Base-by-base conservation (phyloP, 441 rosid species). In the Macaranga tanarius region DNA sequence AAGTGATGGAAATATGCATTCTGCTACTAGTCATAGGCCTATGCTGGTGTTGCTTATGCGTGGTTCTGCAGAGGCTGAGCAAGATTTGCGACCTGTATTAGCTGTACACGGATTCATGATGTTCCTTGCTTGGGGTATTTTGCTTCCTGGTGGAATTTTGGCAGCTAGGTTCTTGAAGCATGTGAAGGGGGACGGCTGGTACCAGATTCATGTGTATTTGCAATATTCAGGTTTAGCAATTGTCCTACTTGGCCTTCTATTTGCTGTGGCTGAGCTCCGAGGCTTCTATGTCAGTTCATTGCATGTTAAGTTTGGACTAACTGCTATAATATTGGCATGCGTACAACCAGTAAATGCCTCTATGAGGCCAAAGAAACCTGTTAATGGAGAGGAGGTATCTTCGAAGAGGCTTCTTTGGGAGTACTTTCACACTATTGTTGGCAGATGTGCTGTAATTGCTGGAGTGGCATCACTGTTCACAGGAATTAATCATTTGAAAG, bases 81-180 rank as follows among this genome's bases (percentile, higher is more conserved):
- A 95, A 80, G 98, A 91, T 86, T 80, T 95, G 72, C 85, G 88
- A 52, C 97, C 98, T 0, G 98, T 92, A n/a, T 81, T 92, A 65
- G 96, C 98, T 6, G 98, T 92, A 65, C 99, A 95, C 23, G 98
- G 98, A 58, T 95, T 91, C 84, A 91, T 95, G 99, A 95, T 95
- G 99, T 92, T 95, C 83, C 97, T 95, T 16, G 97, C 98, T 70
- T 95, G 98, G 99, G 99, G 97, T 52, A 91, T 95, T 83, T 77
- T 95, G 79, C 90, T 95, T 65, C 98, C 99, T 20, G 90, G 96
- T 2, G 99, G 99, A 52, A 86, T 91, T 79, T 68, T 95, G 79
- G 88, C 99, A 0, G 97, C 98, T 64, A 87, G 98, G 73, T 95
- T 92, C 86, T 70, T 95, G 72, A 91, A 95, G 78, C 98, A 95